Evolutionary conservation across 2,329 filamentous ascomycete genomes (phyloP).

Genomic region (Sarocladium strictum): DNA sequence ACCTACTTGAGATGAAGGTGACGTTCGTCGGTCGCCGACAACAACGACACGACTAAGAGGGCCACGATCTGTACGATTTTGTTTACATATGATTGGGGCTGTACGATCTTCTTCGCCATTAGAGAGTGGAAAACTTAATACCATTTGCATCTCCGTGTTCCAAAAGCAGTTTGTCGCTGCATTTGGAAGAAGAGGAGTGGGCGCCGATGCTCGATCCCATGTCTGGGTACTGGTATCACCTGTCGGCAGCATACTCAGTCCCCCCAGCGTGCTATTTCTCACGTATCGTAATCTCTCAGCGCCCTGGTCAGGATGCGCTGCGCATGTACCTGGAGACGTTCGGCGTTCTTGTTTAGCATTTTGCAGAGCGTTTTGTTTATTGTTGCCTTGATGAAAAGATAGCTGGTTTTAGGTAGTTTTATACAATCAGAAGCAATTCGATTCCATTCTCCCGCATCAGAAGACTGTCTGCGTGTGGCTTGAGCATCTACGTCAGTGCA

Average conservation of each 20-base stretch:
- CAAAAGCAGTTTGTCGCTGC: not conserved
- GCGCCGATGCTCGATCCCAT: not conserved
- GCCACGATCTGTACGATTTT: slow-evolving; percentile 6
- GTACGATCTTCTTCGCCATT: slow-evolving; percentile 10
- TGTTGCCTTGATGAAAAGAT: not conserved
- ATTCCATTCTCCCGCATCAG: not conserved
- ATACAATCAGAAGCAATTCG: slow-evolving; percentile 8
- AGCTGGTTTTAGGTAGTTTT: slow-evolving; percentile 4
- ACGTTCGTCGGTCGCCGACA: not conserved
- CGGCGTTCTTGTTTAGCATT: slow-evolving; percentile 6
- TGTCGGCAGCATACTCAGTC: not conserved
- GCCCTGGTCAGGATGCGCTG: not conserved
- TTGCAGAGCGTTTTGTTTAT: slow-evolving; percentile 5
- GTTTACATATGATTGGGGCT: not conserved
- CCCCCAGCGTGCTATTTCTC: not conserved
- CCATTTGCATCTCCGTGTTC: not conserved
- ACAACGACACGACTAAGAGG: not conserved
- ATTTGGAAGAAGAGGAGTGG: not conserved
- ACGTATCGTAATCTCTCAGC: not conserved
- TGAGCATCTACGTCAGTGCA: no score
- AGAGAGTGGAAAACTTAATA: slow-evolving; percentile 2
- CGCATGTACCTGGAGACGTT: not conserved
- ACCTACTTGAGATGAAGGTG: not conserved
- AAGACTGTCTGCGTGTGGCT: no score
- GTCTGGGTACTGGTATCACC: not conserved